Conservation (phyloP, 495 filamentous ascomycete genomes). For the Xylaria curta region DNA sequence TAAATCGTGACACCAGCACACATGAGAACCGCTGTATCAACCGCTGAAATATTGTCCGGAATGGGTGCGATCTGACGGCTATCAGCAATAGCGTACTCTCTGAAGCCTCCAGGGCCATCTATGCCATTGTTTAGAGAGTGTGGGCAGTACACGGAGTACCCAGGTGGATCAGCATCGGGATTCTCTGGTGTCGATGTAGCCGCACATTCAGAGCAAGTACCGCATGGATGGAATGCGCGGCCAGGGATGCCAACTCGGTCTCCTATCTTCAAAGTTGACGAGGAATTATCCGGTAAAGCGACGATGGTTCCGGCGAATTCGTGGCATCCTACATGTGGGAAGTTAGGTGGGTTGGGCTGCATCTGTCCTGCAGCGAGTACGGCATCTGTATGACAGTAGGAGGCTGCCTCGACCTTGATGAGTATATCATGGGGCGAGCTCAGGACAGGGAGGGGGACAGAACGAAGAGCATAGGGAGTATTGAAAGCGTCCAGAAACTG, state of each 20-base stretch:
- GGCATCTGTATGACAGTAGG: constrained; percentile 49
- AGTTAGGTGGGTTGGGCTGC: constrained; percentile 34
- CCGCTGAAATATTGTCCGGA: constrained; percentile 43
- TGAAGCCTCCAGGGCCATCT: constrained; percentile 34
- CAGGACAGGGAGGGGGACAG: constrained; percentile 36
- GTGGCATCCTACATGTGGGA: constrained; percentile 40
- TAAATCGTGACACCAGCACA: constrained; percentile 63
- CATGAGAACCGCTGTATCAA: constrained; percentile 56
- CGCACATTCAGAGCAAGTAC: constrained; percentile 46
- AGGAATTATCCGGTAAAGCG: constrained; percentile 22
- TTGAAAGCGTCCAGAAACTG: constrained; percentile 47
- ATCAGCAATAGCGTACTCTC: constrained; percentile 38
- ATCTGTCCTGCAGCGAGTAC: constrained; percentile 45
- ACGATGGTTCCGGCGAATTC: constrained; percentile 41
- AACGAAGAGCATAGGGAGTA: constrained; percentile 38
- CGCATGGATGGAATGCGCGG: constrained; percentile 47
- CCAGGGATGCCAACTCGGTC: constrained; percentile 47
- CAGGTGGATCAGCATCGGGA: constrained; percentile 38
- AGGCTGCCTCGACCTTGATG: constrained; percentile 46
- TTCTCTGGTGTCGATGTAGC: constrained; percentile 23
- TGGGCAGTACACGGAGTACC: constrained; percentile 46
- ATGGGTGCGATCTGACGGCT: constrained; percentile 37
- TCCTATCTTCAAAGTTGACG: constrained; percentile 28
- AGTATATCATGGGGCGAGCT: constrained; percentile 41
- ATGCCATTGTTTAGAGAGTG: constrained; percentile 32